Conservation (phyloP, 2,329 filamentous ascomycete species). For the Pyrenochaeta sp. region DNA sequence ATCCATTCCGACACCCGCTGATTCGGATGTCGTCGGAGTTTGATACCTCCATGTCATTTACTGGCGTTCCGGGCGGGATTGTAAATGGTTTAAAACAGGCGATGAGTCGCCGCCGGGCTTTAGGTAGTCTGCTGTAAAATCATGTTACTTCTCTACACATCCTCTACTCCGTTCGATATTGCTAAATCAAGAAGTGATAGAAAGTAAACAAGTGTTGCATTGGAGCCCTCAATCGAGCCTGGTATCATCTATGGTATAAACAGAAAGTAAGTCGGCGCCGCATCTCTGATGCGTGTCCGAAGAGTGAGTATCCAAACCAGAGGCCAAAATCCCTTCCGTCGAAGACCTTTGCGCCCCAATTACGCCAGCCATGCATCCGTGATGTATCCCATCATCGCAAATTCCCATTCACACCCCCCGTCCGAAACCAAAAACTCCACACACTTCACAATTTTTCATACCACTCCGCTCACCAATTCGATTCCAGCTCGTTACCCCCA, state of each 20-base stretch:
- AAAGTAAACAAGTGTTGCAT: neutral
- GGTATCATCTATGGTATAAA: constrained; percentile 6
- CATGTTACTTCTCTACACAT: neutral
- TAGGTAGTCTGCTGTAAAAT: neutral
- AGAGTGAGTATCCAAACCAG: no score
- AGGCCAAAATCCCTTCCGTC: no score
- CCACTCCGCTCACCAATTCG: no score
- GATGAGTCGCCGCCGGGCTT: neutral
- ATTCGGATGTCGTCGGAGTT: neutral
- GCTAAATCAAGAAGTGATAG: no score
- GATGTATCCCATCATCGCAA: neutral
- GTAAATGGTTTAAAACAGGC: neutral
- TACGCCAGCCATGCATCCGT: neutral
- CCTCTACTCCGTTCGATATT: neutral
- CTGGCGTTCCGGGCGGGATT: neutral
- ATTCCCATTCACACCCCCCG: no score
- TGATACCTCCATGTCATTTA: neutral
- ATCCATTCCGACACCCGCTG: neutral
- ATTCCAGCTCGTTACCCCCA: no score
- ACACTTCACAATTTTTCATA: neutral
- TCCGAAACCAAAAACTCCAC: no score
- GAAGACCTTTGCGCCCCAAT: neutral
- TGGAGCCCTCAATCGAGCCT: neutral
- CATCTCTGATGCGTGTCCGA: neutral
- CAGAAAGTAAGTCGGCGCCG: neutral